phyloP scores from a whole-genome alignment of 2,329 filamentous ascomycete species.

The Arthrobotrys musiformis region DNA sequence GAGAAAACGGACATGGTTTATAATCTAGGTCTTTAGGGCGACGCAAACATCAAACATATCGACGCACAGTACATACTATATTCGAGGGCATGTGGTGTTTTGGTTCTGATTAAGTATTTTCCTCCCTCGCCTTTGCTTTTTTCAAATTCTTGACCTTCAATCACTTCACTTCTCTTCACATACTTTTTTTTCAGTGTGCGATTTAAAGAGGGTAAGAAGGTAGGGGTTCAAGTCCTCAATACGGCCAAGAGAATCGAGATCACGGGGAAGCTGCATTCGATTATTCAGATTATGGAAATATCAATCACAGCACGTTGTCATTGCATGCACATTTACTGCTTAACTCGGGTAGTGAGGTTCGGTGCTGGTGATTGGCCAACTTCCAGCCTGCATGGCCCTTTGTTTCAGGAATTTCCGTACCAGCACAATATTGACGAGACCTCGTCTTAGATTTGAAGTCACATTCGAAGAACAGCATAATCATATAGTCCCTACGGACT shows the following conservation, averaged over 20 bases:
- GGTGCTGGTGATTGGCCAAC: not conserved
- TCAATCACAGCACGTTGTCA: not conserved
- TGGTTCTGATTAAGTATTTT: not conserved
- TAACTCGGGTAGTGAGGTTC: not conserved
- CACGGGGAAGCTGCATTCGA: slow-evolving; percentile 4
- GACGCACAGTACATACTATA: slow-evolving; percentile 12
- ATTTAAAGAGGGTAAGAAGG: not conserved
- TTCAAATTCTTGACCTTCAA: slow-evolving; percentile 5
- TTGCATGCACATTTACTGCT: too few relatives aligned
- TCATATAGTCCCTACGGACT: not conserved
- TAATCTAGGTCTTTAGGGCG: too few relatives aligned
- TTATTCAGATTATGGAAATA: not conserved
- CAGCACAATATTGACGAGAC: too few relatives aligned
- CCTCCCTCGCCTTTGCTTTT: too few relatives aligned
- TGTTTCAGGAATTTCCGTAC: not conserved
- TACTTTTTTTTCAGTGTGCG: not conserved
- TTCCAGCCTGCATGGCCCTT: not conserved
- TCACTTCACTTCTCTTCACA: slow-evolving; percentile 15
- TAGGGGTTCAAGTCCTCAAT: slow-evolving; percentile 7
- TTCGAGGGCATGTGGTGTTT: slow-evolving; percentile 23
- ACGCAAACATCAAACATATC: slow-evolving; percentile 15
- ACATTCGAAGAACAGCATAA: not conserved
- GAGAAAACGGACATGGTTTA: too few relatives aligned
- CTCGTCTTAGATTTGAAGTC: too few relatives aligned
- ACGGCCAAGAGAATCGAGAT: slow-evolving; percentile 19